A percentile compares a stretch with the other conserved stretches of the same genome.
Conservation (phyloP, 2,329 filamentous ascomycete species). For the Zymoseptoria brevis region DNA sequence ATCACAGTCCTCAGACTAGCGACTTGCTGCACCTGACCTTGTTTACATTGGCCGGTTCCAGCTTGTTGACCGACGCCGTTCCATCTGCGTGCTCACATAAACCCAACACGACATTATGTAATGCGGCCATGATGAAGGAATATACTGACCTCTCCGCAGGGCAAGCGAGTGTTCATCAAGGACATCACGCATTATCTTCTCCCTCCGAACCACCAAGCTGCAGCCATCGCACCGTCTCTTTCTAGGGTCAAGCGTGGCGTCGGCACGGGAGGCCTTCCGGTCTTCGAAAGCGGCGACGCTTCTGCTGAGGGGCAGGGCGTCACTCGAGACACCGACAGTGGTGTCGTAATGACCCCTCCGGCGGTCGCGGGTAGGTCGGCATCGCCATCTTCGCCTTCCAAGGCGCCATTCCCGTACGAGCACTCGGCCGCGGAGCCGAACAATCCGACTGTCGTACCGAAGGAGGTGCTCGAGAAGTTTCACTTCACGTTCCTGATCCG, state of each 20-base stretch:
- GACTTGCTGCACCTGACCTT: too few species aligned
- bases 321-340: constrained; percentile 22
- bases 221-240: constrained; percentile 72
- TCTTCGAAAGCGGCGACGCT: constrained; percentile 26
- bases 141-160: constrained; percentile 43
- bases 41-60: too few species aligned
- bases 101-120: not conserved
- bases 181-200: constrained; percentile 92
- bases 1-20: too few species aligned
- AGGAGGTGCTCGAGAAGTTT: constrained; percentile 65
- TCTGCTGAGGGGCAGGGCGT: constrained; percentile 4
- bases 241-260: constrained; percentile 49
- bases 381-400: constrained; percentile 16
- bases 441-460: constrained; percentile 81
- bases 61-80: not conserved
- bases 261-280: constrained; percentile 39
- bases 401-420: constrained; percentile 45
- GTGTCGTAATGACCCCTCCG: constrained; percentile 24
- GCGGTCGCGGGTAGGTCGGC: not conserved
- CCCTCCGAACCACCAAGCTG: constrained; percentile 60
- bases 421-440: constrained; percentile 51
- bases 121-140: not conserved
- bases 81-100: not conserved
- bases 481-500: constrained; percentile 97
- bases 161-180: constrained; percentile 93